Evolutionary conservation across 495 filamentous ascomycete species (phyloP), one percentile per base, ranked within the genome.

Genomic region (Letharia lupina): DNA sequence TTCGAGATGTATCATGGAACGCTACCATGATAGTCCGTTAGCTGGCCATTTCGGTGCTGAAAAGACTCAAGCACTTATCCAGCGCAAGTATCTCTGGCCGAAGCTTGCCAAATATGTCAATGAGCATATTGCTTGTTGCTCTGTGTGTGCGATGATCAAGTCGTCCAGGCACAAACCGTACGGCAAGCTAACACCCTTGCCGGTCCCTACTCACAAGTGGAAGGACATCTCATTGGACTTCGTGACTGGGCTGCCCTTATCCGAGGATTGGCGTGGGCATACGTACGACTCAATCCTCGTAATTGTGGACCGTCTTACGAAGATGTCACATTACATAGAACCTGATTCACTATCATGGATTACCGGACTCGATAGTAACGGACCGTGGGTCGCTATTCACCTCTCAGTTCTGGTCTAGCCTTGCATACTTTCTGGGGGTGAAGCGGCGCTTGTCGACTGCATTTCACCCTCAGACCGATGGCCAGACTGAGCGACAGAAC

Each of bases 301-400:
- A 40, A 40, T 40, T 40, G 39, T 40, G 39, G 39, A 40, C 39
- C 39, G 39, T 52, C 47, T 52, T 52, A 52, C 23, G 23, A 52
- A 52, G 47, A 52, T 52, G 23, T 52, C 23, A 52, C 23, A 52
- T 52, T 52, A 52, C 23, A 52, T 52, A n/a, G n/a, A n/a, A n/a
- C n/a, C n/a, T n/a, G n/a, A n/a, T n/a, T n/a, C n/a, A n/a, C n/a
- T n/a, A n/a, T n/a, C n/a, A n/a, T n/a, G n/a, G n/a, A n/a, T n/a
- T n/a, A n/a, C n/a, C n/a, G n/a, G n/a, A n/a, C n/a, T n/a, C n/a
- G n/a, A n/a, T n/a, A n/a, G n/a, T n/a, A n/a, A n/a, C n/a, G n/a
- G n/a, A n/a, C n/a, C n/a, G n/a, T n/a, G n/a, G n/a, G n/a, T n/a
- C n/a, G n/a, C n/a, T n/a, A n/a, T n/a, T n/a, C n/a, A n/a, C n/a